Evolutionary conservation across 306 rosid species (phyloP).

Genomic region (Malus domestica): ASM211411v1 NC_041796.1:12914001-12914500

Average conservation of each 20-base stretch:
- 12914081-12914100: neutral
- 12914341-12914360: neutral
- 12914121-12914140: neutral
- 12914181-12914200: neutral
- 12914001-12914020: too few species aligned
- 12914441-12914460: slow-evolving; percentile 53
- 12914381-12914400: neutral
- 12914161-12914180: neutral
- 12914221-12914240: neutral
- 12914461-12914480: slow-evolving; percentile 86
- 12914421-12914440: neutral
- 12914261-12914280: neutral
- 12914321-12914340: neutral
- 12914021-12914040: too few species aligned
- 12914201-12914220: neutral
- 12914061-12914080: neutral
- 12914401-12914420: neutral
- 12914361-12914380: neutral
- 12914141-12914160: neutral
- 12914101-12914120: neutral
- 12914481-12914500: slow-evolving; percentile 50
- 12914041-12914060: too few species aligned
- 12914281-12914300: neutral
- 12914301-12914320: neutral
- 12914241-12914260: neutral